Evolutionary conservation across 2,329 filamentous ascomycete species (phyloP).

Genomic region (Ceratocystis cubensis): DNA sequence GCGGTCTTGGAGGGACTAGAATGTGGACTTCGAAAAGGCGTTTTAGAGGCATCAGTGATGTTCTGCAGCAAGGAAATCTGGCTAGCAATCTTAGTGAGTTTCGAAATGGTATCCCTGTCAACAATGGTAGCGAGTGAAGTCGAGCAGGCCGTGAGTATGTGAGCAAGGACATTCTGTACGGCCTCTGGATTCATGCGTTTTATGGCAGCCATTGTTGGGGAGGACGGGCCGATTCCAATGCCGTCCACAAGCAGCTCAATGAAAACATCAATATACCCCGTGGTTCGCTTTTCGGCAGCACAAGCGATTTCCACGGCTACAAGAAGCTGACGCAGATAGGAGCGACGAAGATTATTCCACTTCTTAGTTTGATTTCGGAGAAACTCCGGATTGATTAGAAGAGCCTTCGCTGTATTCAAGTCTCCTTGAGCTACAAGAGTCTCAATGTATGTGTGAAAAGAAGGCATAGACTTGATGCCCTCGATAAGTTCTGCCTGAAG

Average conservation of each 20-base stretch:
- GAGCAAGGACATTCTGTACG: conserved; percentile 32
- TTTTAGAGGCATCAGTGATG: conserved; percentile 34
- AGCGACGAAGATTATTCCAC: conserved; percentile 7
- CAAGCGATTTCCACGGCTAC: conserved; percentile 16
- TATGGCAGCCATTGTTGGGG: conserved; percentile 44
- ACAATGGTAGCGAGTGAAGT: conserved; percentile 30
- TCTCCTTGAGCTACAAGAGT: conserved; percentile 13
- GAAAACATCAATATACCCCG: conserved; percentile 32
- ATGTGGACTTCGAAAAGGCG: conserved; percentile 42
- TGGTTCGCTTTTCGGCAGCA: conserved; percentile 14
- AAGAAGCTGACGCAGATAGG: conserved; percentile 12
- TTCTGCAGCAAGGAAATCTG: conserved; percentile 27
- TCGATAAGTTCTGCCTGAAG: conserved; percentile 52
- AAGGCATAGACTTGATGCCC: conserved; percentile 54
- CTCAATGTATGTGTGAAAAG: conserved; percentile 40
- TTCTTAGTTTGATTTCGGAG: conserved; percentile 1
- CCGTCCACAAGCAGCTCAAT: conserved; percentile 47
- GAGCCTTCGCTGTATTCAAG: background rate
- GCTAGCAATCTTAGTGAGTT: conserved; percentile 26
- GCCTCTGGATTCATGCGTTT: conserved; percentile 47
- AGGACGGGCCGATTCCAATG: conserved; percentile 39
- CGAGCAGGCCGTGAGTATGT: conserved; percentile 30
- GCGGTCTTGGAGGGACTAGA: conserved; percentile 57
- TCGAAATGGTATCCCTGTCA: conserved; percentile 24
- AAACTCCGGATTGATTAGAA: conserved; percentile 8